Evolutionary conservation across 75 land plant genomes (phyloP), one percentile per base, ranked within the genome.

Genomic region (Sequoiadendron giganteum): DNA sequence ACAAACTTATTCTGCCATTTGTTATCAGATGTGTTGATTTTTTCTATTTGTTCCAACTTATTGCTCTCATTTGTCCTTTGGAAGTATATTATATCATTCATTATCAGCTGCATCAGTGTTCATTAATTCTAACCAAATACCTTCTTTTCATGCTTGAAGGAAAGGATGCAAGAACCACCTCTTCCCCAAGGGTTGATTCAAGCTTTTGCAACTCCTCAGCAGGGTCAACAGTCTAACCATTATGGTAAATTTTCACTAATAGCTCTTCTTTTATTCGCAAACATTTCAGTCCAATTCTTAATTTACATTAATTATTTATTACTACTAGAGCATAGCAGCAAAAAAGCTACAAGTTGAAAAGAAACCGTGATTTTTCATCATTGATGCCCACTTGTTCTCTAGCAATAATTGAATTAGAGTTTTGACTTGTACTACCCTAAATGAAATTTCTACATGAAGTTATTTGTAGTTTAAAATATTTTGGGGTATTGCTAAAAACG

Each of bases 121-220:
- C 9, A 1, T 40, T 79, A 83, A 25, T 28, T 18, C 25, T 38
- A n/a, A 45, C 86, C 10, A 34, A 56, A 56, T 38, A 83, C 10
- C 25, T 28, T 14, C 38, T 84, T 73, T 88, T 85, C 30, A 32
- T 56, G 14, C 39, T 6, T 40, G 61, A 80, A 88, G 91, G 90
- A 86, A 28, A 88, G 85, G 86, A 88, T 90, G 87, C 91, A 89
- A 52, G 90, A 83, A 85, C 45, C 85, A 28, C 90, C 86, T 83
- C 78, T 36, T 54, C 90, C 84, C 43, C 85, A 83, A n/a, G 55
- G 85, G 19, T 85, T 72, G 11, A 49, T 80, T 40, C 86, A 90
- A 72, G 80, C 86, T 34, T 89, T 65, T 76, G 88, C 83, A 10
- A 75, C 88, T 70, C 88, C 15, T 52, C 54, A 86, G 55, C 80